phyloP scores from a whole-genome alignment of 805 yeast species.

The Starmerella geochares region DNA sequence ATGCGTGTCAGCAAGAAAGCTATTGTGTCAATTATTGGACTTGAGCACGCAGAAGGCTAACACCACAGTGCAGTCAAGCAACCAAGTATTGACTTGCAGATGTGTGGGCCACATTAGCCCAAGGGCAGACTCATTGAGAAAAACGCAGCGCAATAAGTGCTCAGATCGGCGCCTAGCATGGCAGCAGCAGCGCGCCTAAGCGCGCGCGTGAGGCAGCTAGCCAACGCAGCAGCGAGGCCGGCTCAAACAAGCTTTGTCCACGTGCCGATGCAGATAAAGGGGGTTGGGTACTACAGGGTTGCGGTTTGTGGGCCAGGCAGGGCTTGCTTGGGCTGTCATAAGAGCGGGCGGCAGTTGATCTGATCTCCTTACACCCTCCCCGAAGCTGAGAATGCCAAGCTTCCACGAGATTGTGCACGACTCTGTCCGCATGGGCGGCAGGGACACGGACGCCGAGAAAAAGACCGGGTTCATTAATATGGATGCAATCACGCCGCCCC shows the following conservation, averaged over 20 bases:
- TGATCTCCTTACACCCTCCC: background rate
- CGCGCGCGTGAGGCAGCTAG: too few relatives aligned
- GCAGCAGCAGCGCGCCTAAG: too few relatives aligned
- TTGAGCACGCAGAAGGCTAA: too few relatives aligned
- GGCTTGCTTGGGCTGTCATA: slow-evolving; percentile 1
- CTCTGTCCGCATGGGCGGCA: slow-evolving; percentile 19
- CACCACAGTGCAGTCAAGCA: too few relatives aligned
- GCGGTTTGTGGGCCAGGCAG: slow-evolving; percentile 1
- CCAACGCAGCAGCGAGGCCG: too few relatives aligned
- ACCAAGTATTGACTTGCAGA: too few relatives aligned
- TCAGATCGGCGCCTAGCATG: too few relatives aligned
- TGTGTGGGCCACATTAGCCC: too few relatives aligned
- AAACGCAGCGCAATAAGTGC: too few relatives aligned
- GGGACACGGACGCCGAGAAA: slow-evolving; percentile 15
- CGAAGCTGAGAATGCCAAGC: slow-evolving; percentile 9
- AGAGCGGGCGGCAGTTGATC: background rate
- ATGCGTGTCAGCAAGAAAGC: too few relatives aligned
- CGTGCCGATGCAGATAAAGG: slow-evolving; percentile 2
- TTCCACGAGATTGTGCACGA: slow-evolving; percentile 8
- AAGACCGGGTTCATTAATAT: slow-evolving; percentile 18
- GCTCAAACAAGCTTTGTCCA: background rate
- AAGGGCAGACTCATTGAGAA: too few relatives aligned
- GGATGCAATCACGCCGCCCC: slow-evolving; percentile 2
- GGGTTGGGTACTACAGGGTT: slow-evolving; percentile 2
- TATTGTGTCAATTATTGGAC: too few relatives aligned